Evolutionary conservation across 2,329 filamentous ascomycete species (phyloP), one percentile per base, ranked within the genome.

Genomic region (Penicillium sp.): DNA sequence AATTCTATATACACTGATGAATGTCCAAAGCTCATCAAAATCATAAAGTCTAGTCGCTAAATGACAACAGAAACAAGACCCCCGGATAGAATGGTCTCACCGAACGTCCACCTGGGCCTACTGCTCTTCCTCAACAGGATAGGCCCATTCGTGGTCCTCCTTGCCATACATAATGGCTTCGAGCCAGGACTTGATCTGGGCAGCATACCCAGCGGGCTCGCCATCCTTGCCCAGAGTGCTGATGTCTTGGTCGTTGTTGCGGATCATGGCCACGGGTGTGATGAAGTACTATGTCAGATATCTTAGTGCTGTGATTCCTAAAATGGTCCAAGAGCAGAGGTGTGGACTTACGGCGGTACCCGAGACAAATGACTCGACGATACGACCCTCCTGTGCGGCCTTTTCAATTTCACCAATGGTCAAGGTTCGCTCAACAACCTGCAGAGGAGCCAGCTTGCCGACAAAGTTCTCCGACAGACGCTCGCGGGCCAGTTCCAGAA

Each of bases 291-390:
- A 36, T 26, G 6, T 18, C 13, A 24, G 29, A 32, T 32, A 32
- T 4, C 8, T 32, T 1, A 3, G 12, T 3, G 4, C n/a, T 26
- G 51, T 49, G 52, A 45, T 41, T 28, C 27, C n/a, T 4, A 25
- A 3, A 24, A 28, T 4, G 27, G 1, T 35, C 29, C 12, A 18
- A 46, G n/a, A 5, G 8, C 25, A n/a, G 18, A 32, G 32, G 33
- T n/a, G 32, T 36, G 29, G 24, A 79, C 83, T 75, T 75, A 86
- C 84, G 48, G 90, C 90, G 53, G 90, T 96, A 13, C 91, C 90
- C 32, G 86, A 83, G 6, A 86, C 88, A 64, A 96, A 96, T 1
- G 88, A 80, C 73, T 96, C 90, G 8, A 95, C 67, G 38, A 95
- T 68, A 2, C 90, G 76, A 3, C 87, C 89, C 63, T 95, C 88